Percentiles rank a stretch among this genome's conserved stretches.
These are phyloP conservation scores for Solanum hybrid DNA, from an alignment of 305 asterid genomes.

Conservation along the genomic window DNA sequence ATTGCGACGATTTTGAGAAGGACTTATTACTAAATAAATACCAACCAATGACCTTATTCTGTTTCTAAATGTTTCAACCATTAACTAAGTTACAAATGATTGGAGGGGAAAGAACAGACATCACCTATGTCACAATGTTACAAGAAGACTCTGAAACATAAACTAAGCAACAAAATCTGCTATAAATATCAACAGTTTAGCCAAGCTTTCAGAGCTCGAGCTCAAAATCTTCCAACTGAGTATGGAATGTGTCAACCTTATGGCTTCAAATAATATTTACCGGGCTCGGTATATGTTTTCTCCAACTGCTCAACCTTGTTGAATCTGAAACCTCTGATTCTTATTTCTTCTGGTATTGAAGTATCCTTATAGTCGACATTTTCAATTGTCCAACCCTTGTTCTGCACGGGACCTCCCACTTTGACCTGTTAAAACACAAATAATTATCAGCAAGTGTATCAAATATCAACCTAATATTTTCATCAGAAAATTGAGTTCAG, in stretches of 20 bases:
- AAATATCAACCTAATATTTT: neutral
- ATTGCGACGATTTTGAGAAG: neutral
- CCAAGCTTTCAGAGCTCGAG: neutral
- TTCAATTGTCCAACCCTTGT: conserved; percentile 77
- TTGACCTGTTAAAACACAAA: conserved; percentile 43
- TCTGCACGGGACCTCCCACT: conserved; percentile 53
- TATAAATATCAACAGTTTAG: neutral
- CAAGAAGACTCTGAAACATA: neutral
- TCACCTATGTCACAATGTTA: neutral
- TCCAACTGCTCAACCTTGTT: conserved; percentile 61
- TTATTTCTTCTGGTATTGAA: conserved; percentile 65
- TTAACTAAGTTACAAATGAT: neutral
- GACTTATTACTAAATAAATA: neutral
- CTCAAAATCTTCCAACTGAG: neutral
- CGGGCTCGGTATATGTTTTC: conserved; percentile 41
- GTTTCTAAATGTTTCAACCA: neutral
- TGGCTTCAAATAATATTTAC: conserved; percentile 43
- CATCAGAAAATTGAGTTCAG: neutral
- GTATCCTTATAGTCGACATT: conserved; percentile 52
- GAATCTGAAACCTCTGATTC: conserved; percentile 79
- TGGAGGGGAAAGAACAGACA: neutral
- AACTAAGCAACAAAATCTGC: neutral
- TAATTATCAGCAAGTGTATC: neutral
- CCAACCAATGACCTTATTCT: neutral
- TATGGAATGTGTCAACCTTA: conserved; percentile 7